Base-by-base conservation (phyloP, 257 asterid species). In the Plectranthus barbatus region DNA sequence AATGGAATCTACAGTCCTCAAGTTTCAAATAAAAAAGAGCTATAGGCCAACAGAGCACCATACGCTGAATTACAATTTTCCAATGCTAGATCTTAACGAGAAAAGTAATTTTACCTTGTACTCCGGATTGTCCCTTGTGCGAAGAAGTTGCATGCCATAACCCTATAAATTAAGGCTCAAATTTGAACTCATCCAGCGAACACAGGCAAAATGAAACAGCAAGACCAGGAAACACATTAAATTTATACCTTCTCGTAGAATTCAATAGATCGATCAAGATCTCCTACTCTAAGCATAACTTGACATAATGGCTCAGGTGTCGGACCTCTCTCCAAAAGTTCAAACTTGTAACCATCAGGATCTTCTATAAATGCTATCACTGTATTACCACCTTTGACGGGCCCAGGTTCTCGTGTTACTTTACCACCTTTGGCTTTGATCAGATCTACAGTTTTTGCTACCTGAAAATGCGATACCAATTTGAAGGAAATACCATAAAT, bases 271-370 rank as follows among this genome's bases (percentile, higher is more conserved):
- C 95, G 96, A 54, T 93, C 92, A 62, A 93, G 90, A 80, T 93
- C 92, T 72, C 99, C 99, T 11, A 93, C 99, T 73, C 99, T 84
- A 77, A 93, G 97, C 99, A 93, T 93, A 57, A 93, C 91, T 82
- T 93, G 97, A 63, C 99, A 93, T 51, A 93, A 57, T 17, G 97
- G 97, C 77, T 93, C 99, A 44, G 96, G 97, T 61, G 97, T 87
- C 34, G 95, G 97, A 64, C 94, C 95, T 70, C 99, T 81, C 80
- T 93, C 97, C 81, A 93, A 63, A 67, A 93, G 92, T 76, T 93
- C 99, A 81, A 93, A 93, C 79, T 85, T 90, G 70, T 93, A 93
- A 56, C 99, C 99, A 78, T 90, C 97, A 50, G 95, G 99, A 77
- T 93, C 99, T 76, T 93, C 97, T 59, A 93, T 66, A 72, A 93